Evolutionary conservation across 2,329 filamentous ascomycete species (phyloP).

Genomic region (Onygena corvina): DNA sequence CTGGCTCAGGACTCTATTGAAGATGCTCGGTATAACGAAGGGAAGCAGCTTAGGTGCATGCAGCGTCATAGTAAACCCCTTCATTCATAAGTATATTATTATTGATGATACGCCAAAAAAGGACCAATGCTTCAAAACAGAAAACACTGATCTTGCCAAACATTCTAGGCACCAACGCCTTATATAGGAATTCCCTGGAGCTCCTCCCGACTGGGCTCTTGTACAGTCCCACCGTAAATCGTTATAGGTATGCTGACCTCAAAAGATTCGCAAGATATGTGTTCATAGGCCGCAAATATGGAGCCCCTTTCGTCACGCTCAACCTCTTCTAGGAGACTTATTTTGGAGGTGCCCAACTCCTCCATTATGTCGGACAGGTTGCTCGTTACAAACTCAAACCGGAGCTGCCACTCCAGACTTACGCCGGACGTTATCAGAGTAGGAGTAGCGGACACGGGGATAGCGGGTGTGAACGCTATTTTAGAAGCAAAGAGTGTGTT

Average conservation of each 20-base stretch:
- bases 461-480: conserved; percentile 67
- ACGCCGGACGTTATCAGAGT: conserved; percentile 87
- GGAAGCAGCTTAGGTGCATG: no score
- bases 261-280: conserved; percentile 74
- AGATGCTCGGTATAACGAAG: no score
- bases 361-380: conserved; percentile 33
- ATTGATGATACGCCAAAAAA: neutral
- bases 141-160: neutral
- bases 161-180: conserved; percentile 1
- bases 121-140: no score
- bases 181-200: conserved; percentile 32
- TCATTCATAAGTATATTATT: no score
- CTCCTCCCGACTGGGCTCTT: conserved; percentile 31
- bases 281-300: conserved; percentile 65
- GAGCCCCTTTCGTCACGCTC: conserved; percentile 67
- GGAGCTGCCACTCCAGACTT: conserved; percentile 73
- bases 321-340: conserved; percentile 62
- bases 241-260: conserved; percentile 74
- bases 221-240: conserved; percentile 54
- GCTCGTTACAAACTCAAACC: conserved; percentile 85
- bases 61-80: no score
- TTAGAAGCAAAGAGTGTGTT: conserved; percentile 70
- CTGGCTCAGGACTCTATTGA: no score
- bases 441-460: conserved; percentile 72
- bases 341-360: conserved; percentile 28